Base-by-base conservation (phyloP, 169 alveolate species). In the Perkinsus chesapeaki region DNA sequence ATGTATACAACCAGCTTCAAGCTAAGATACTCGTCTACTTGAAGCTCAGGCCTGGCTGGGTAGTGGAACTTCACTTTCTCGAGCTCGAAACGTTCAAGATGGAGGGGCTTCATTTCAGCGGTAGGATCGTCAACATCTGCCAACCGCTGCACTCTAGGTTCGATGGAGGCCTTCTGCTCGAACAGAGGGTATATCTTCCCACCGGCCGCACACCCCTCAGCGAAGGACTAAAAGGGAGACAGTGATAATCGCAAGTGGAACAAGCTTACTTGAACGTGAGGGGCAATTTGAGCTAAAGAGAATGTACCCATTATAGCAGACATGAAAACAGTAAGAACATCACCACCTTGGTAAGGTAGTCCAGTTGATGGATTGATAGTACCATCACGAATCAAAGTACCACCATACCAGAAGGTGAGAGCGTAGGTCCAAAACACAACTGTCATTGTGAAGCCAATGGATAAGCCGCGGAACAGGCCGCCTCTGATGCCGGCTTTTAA, bases 341-440 rank as follows among this genome's bases (percentile, higher is more conserved):
- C 92, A 10, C 94, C 94, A 16, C 96, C 96, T 48, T 93, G 90
- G 39, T 93, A 93, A 38, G 91, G 92, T 36, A 9, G 39, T 3
- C 38, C 37, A 0, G 72, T 72, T 0, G 43, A 31, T 48, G 91
- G 73, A 0, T 93, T 38, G 23, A 16, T 39, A 16, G 73, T 92
- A 27, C 95, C 93, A 10, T 92, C 92, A 1, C 91, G 60, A 12
- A 92, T 91, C 92, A 93, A 73, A 82, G 92, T 43, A 91, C 96
- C 95, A 7, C 96, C 96, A 91, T 95, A 95, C 96, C 96, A 95
- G 92, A 95, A 94, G 31, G 94, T 94, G 39, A 95, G 94, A 39
- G 95, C 94, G 91, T 95, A 94, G 39, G 95, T 93, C 39, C 93
- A 82, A 82, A 93, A 95, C 0, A 94, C 90, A 0, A 93, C 94